Evolutionary conservation across 768 basidiomycete genomes (phyloP), one percentile per base, ranked within the genome.

Genomic region (Mycena vulgaris): DNA sequence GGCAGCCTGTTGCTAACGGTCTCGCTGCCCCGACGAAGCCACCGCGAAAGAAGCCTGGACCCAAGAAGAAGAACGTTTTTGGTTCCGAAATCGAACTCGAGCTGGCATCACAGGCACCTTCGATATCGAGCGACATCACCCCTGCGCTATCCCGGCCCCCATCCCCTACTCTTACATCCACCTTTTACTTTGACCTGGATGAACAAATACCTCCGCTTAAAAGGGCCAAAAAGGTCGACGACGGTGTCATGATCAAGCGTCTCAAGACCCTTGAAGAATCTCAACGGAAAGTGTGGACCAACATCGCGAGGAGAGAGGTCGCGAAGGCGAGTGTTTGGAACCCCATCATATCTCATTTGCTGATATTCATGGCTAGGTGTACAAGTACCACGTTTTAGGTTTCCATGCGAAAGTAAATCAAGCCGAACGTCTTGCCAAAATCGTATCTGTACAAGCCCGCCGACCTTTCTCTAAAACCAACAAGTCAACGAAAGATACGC

Each of bases 271-370:
- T 96, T 33, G 95, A 95, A 77, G 96, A 96, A 74, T 85, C 92
- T 0, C 95, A 96, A 82, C 87, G 89, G 66, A 96, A 95, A 81
- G 92, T 95, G 11, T 97, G 96, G 96, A 91, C 90, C 25, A 94
- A 92, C 74, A 96, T 97, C 56, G 96, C 95, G 1, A 86, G 89
- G 71, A 86, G 90, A 74, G 96, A 97, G 74, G 89, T 97, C 53
- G 90, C 92, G 31, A 96, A 94, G 87, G 96, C 93, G 73, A 67
- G 80, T 65, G 23, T 45, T 30, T 48, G 23, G 19, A 17, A 17
- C 39, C 11, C 19, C 14, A 19, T 31, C 27, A 49, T 28, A 14
- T 19, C 23, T 35, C 13, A 48, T 19, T 37, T 40, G 23, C 14
- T 57, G 35, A 70, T 69, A 55, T 69, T 67, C 63, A 47, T 47